Percentiles rank a stretch among this genome's conserved stretches.
These are phyloP conservation scores for Taphrina communis DNA, from an alignment of 1,139 yeast species.

Conservation along the genomic window DNA sequence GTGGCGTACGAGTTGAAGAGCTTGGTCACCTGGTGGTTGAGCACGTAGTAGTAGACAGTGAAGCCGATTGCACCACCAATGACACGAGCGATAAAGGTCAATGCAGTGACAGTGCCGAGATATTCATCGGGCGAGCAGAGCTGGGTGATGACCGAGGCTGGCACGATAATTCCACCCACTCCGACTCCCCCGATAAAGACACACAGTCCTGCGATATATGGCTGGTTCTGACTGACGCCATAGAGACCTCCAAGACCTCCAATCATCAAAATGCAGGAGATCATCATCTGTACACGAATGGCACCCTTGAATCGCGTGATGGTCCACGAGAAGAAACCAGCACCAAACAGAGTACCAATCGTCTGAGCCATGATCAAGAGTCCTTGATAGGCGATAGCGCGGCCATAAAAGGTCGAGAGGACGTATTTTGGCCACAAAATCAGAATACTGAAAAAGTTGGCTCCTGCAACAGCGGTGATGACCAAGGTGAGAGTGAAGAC, in stretches of 20 bases:
- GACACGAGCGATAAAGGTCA: slow-evolving; percentile 37
- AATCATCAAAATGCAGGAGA: slow-evolving; percentile 34
- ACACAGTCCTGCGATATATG: slow-evolving; percentile 20
- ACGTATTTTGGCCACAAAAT: slow-evolving; percentile 37
- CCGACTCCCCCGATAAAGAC: slow-evolving; percentile 35
- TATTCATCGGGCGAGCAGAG: slow-evolving; percentile 37
- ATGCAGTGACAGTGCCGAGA: slow-evolving; percentile 34
- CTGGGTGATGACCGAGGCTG: slow-evolving; percentile 39
- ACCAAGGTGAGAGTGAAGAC: slow-evolving; percentile 33
- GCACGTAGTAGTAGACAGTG: slow-evolving; percentile 35
- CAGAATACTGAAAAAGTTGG: slow-evolving; percentile 35
- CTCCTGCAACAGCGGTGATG: slow-evolving; percentile 39
- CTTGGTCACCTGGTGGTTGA: slow-evolving; percentile 22
- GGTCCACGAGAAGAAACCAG: slow-evolving; percentile 39
- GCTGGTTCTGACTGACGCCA: slow-evolving; percentile 21
- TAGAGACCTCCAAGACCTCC: slow-evolving; percentile 33
- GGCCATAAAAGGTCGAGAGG: slow-evolving; percentile 28
- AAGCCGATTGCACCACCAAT: slow-evolving; percentile 39
- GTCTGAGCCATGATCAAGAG: slow-evolving; percentile 38
- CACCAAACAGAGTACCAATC: slow-evolving; percentile 31
- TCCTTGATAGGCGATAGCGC: slow-evolving; percentile 20
- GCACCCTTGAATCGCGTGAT: slow-evolving; percentile 37
- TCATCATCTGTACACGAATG: slow-evolving; percentile 30
- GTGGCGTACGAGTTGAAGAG: slow-evolving; percentile 14
- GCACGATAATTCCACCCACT: slow-evolving; percentile 37